Evolutionary conservation across 148 eudicot species (phyloP), one percentile per base, ranked within the genome.

Genomic region (Rhododendron ferrugineum): DNA sequence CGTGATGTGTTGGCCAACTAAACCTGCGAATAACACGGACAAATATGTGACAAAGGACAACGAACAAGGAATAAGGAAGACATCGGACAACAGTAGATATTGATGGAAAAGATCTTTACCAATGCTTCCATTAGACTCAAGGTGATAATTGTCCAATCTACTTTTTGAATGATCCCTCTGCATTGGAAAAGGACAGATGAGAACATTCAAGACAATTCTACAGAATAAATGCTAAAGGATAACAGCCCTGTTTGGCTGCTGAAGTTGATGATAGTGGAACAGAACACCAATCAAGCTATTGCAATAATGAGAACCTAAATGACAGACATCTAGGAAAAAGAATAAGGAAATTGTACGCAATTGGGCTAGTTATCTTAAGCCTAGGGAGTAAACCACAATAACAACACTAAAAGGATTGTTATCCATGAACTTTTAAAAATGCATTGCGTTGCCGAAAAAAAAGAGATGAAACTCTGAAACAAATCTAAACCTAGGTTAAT

Each of bases 161-260:
- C 91, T 94, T 86, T 89, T 92, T 68, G 86, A 87, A 83, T 90
- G 86, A 90, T 93, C 97, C 87, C 91, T 95, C 97, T 96, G 93
- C 89, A 90, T 85, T 20, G 5, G 81, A 79, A 32, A 88, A 52
- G 86, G 83, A 52, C 75, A 86, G 22, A 66, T 32, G 34, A 78
- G 80, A 37, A 77, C 66, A 36, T 54, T 42, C 14, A 44, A 54
- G 10, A 50, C 36, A 28, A 82, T 28, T 72, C 40, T 76, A 18
- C 36, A 30, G 36, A 58, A 86, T 26, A 60, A 66, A 8, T 11
- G 75, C n/a, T 34, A 52, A 16, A 83, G 56, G 62, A 68, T 20
- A 78, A 37, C 34, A 78, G 28, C 42, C 42, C 40, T 66, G 30
- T 52, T 76, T 50, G 50, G 72, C 47, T 32, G 70, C 78, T 84